phyloP scores from a whole-genome alignment of 352 stramenopile species.

The Pythium periplocum region DNA sequence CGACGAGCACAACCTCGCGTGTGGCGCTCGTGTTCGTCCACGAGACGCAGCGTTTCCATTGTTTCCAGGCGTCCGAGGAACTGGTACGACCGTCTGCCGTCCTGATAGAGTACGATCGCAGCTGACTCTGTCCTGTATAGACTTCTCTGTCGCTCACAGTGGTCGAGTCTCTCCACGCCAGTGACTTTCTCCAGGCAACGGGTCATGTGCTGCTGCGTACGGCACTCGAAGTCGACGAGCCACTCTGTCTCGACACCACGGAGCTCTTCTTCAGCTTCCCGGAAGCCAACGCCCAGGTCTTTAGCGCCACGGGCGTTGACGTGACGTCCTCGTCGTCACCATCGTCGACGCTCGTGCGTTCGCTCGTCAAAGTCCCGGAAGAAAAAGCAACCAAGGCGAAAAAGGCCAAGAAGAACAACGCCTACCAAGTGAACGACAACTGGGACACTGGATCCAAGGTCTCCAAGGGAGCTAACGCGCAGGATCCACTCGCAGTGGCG shows the following conservation, averaged over 20 bases:
- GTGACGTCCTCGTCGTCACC: conserved; percentile 4
- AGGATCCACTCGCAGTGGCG: background rate
- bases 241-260: no score
- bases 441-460: conserved; percentile 3
- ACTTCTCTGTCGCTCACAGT: conserved; percentile 20
- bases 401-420: conserved; percentile 23
- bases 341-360: conserved; percentile 9
- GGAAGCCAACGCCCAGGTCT: conserved; percentile 6
- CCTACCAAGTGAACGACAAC: conserved; percentile 5
- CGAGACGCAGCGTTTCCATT: conserved; percentile 9
- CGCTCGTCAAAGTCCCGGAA: conserved; percentile 19
- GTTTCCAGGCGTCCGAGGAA: conserved; percentile 5
- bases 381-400: conserved; percentile 25
- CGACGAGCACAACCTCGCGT: background rate
- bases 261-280: no score
- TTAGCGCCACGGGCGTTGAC: conserved; percentile 29
- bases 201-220: conserved; percentile 32
- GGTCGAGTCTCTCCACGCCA: conserved; percentile 39
- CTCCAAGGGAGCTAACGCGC: no score
- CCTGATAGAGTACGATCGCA: conserved; percentile 2
- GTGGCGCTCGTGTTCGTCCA: conserved; percentile 23
- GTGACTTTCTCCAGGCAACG: conserved; percentile 34
- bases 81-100: conserved; percentile 1
- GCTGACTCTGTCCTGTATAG: background rate
- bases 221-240: conserved; percentile 24